Conservation (phyloP, 352 stramenopile genomes). For the Globisporangium sylvaticum region DNA sequence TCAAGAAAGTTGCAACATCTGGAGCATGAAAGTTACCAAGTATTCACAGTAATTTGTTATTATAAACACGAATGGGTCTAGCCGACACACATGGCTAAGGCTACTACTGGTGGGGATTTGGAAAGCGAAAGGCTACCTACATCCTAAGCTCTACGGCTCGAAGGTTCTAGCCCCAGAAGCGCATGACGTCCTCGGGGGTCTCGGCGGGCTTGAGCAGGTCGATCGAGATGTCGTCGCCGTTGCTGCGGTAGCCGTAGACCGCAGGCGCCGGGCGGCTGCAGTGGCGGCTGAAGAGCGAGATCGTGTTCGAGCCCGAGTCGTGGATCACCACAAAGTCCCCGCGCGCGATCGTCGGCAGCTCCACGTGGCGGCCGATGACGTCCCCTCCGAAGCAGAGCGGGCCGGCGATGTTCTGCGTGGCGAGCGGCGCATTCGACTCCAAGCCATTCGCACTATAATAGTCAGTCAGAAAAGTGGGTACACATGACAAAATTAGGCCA, state of each 20-base stretch:
- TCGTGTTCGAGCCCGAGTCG: slow-evolving; percentile 86
- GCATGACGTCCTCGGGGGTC: slow-evolving; percentile 71
- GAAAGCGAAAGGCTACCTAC: no score
- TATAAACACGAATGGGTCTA: no score
- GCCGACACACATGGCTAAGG: no score
- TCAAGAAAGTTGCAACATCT: neutral
- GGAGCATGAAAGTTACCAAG: no score
- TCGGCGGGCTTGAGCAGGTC: slow-evolving; percentile 74
- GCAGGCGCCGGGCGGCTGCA: slow-evolving; percentile 78
- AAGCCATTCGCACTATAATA: slow-evolving; percentile 37
- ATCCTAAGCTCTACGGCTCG: no score
- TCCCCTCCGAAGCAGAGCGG: slow-evolving; percentile 92
- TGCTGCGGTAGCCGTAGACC: slow-evolving; percentile 74
- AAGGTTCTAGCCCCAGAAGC: slow-evolving; percentile 69
- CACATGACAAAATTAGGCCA: neutral
- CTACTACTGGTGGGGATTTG: no score
- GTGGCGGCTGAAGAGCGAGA: slow-evolving; percentile 86
- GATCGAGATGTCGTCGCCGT: slow-evolving; percentile 45
- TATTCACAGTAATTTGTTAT: no score
- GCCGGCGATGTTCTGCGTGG: slow-evolving; percentile 81
- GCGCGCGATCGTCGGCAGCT: slow-evolving; percentile 53
- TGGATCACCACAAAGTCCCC: slow-evolving; percentile 86
- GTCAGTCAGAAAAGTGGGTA: neutral
- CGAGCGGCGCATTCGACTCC: slow-evolving; percentile 35
- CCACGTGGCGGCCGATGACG: slow-evolving; percentile 62